Percentiles rank a stretch among this genome's conserved stretches.
These are phyloP conservation scores for Torulaspora globosa DNA, from an alignment of 1,139 yeast genomes.

Conservation along the genomic window DNA sequence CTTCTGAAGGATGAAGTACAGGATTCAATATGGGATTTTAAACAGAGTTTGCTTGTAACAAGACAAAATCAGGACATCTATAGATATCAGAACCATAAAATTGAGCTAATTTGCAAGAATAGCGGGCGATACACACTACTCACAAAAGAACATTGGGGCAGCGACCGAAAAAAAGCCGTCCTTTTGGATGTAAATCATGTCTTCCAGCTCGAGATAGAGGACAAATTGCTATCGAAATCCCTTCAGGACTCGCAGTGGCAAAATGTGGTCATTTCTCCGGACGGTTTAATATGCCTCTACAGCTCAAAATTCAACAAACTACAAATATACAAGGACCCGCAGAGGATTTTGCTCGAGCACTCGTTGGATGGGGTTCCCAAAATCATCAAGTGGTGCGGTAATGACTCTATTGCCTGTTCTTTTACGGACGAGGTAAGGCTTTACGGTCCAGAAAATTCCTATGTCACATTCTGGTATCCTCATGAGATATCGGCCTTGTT, in stretches of 20 bases:
- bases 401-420: slow-evolving; percentile 62
- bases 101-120: slow-evolving; percentile 25
- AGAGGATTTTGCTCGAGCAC: slow-evolving; percentile 50
- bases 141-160: slow-evolving; percentile 34
- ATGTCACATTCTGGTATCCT: slow-evolving; percentile 42
- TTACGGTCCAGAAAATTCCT: slow-evolving; percentile 66
- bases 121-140: slow-evolving; percentile 25
- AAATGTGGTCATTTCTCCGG: slow-evolving; percentile 53
- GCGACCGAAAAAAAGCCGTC: slow-evolving; percentile 20
- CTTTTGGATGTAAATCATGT: slow-evolving; percentile 29
- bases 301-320: slow-evolving; percentile 45
- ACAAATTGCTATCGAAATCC: slow-evolving; percentile 22
- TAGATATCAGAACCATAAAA: slow-evolving; percentile 10
- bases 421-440: slow-evolving; percentile 61
- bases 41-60: slow-evolving; percentile 22
- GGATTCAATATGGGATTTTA: slow-evolving; percentile 33
- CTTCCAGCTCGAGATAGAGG: slow-evolving; percentile 16
- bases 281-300: slow-evolving; percentile 56
- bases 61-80: slow-evolving; percentile 27
- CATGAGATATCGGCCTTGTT: slow-evolving; percentile 41
- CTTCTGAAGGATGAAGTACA: slow-evolving; percentile 46
- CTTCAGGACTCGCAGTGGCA: slow-evolving; percentile 52
- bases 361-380: slow-evolving; percentile 40
- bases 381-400: slow-evolving; percentile 77
- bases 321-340: slow-evolving; percentile 50